Conservation (phyloP, 352 stramenopile species). For the Phytophthora pisi region DNA sequence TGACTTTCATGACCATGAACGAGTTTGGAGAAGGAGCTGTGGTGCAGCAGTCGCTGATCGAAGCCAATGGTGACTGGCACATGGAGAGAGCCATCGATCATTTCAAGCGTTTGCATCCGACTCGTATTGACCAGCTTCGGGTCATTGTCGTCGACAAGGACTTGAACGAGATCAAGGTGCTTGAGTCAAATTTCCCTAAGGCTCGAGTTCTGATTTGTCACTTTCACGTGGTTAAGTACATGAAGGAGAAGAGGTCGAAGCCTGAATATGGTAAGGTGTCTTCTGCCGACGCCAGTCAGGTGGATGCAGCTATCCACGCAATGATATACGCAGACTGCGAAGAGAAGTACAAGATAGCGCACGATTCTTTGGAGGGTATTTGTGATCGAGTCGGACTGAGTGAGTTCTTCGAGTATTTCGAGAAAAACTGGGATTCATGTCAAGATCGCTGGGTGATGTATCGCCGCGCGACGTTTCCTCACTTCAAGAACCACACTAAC, state of each 20-base stretch:
- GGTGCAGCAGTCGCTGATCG: slow-evolving; percentile 14
- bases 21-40: neutral
- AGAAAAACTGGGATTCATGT: slow-evolving; percentile 27
- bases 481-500: slow-evolving; percentile 45
- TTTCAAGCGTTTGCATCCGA: neutral
- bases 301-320: neutral
- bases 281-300: neutral
- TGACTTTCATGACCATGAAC: slow-evolving; percentile 21
- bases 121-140: no score
- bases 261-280: neutral
- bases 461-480: slow-evolving; percentile 12
- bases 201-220: neutral
- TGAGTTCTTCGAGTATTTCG: slow-evolving; percentile 27
- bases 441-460: slow-evolving; percentile 31
- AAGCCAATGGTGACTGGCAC: slow-evolving; percentile 21
- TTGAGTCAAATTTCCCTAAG: neutral
- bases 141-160: neutral
- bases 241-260: slow-evolving; percentile 14
- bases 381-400: neutral
- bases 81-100: slow-evolving; percentile 12
- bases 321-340: neutral
- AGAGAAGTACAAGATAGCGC: neutral
- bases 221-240: slow-evolving; percentile 21
- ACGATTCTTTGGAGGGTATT: neutral
- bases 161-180: neutral